These are phyloP conservation scores for Cubamyces sp. DNA, from an alignment of 768 basidiomycete species.

Conservation along the genomic window DNA sequence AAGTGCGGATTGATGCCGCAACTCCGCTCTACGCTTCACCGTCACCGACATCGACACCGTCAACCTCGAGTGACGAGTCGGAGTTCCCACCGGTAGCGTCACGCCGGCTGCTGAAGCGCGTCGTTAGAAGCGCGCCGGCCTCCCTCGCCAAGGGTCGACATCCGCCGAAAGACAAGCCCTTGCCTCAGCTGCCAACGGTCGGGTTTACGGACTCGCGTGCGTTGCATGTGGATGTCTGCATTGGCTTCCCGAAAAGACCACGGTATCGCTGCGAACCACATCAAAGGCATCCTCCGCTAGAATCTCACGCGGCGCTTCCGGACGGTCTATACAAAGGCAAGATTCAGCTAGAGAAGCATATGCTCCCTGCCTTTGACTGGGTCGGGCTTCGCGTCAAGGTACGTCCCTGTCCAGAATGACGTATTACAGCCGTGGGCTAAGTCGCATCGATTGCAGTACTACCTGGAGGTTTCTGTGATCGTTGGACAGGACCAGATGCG, in stretches of 20 bases:
- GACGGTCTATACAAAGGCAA: slow-evolving; percentile 71
- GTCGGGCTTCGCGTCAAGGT: slow-evolving; percentile 71
- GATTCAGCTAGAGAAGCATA: slow-evolving; percentile 55
- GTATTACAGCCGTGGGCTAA: neutral
- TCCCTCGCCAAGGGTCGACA: slow-evolving; percentile 2
- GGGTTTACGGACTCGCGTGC: slow-evolving; percentile 47
- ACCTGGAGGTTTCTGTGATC: slow-evolving; percentile 70
- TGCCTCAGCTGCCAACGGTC: slow-evolving; percentile 32
- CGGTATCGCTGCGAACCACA: slow-evolving; percentile 45
- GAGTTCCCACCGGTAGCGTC: slow-evolving; percentile 30
- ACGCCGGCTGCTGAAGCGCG: slow-evolving; percentile 38
- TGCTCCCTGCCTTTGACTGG: slow-evolving; percentile 72
- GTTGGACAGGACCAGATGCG: slow-evolving; percentile 65
- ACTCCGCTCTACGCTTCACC: slow-evolving; percentile 42
- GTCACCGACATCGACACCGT: slow-evolving; percentile 36
- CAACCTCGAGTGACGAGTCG: slow-evolving; percentile 53
- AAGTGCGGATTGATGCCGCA: slow-evolving; percentile 54
- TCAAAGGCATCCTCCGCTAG: slow-evolving; percentile 49
- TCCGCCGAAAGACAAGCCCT: slow-evolving; percentile 29
- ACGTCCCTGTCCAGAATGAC: slow-evolving; percentile 24
- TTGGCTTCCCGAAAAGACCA: slow-evolving; percentile 76
- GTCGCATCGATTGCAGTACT: slow-evolving; percentile 52
- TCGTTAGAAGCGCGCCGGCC: slow-evolving; percentile 34
- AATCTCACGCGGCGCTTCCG: slow-evolving; percentile 54
- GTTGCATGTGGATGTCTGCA: slow-evolving; percentile 54